Evolutionary conservation across 2,329 filamentous ascomycete species (phyloP), one percentile per base, ranked within the genome.

Genomic region (Pestalotiopsis sp.): DNA sequence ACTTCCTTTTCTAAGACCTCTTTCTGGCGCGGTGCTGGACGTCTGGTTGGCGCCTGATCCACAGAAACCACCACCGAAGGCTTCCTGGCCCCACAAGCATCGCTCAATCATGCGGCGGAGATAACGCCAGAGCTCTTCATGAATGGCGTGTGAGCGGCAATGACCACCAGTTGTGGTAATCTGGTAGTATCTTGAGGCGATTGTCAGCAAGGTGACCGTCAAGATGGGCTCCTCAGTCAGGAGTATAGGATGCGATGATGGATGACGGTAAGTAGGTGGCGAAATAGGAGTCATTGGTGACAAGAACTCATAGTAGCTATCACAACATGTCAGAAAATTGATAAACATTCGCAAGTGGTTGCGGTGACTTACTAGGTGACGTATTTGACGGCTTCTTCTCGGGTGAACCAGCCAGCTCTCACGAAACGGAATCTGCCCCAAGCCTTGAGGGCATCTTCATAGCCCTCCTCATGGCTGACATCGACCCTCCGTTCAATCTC

Each of bases 351-450:
- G 64, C 67, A 41, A 72, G 67, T 36, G 59, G 39, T n/a, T 11
- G 14, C 45, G 31, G n/a, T 31, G 23, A 82, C 89, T 76, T 86
- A 93, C 91, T 98, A 98, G 78, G 95, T 91, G 71, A 99, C 93
- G 77, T 98, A 98, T 58, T 92, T 91, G 79, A 98, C 95, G 25
- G 94, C 95, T 80, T 99, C 96, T 72, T 93, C 90, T 0, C 95
- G 93, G 0, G 94, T 97, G 79, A 99, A 96, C 95, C 95, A 98
- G 11, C 96, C 96, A 9, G 94, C 94, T 66, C 94, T 91, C n/a
- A 98, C 95, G 77, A 98, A 98, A 58, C 95, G 91, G 78, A 98
- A 95, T 71, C 94, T 87, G 2, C 91, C 90, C 96, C 96, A 99
- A n/a, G 94, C 92, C 75, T 90, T 91, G 69, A 97, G 82, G 0